phyloP scores from a whole-genome alignment of 2,329 filamentous ascomycete genomes.

The Metarhizium sp. region DNA sequence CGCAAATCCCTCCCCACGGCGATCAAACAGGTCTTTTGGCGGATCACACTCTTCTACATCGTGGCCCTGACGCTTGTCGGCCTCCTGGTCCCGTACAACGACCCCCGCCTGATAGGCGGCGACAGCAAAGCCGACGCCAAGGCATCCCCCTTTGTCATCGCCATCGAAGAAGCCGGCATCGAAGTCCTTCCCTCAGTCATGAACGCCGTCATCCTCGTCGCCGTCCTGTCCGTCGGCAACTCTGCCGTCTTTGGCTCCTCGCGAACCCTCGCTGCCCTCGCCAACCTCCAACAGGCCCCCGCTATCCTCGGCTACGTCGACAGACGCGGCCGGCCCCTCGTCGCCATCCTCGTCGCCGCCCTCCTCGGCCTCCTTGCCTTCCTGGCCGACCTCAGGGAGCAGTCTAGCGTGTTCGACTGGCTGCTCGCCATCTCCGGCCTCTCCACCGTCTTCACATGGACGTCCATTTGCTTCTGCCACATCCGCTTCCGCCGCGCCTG shows the following conservation, averaged over 20 bases:
- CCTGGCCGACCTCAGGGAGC: conserved; percentile 55
- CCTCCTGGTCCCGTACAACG: conserved; percentile 67
- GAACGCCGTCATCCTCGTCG: conserved; percentile 90
- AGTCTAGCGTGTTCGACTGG: conserved; percentile 65
- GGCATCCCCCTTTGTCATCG: conserved; percentile 88
- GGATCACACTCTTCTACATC: conserved; percentile 84
- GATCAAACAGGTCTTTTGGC: conserved; percentile 92
- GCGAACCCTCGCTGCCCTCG: conserved; percentile 79
- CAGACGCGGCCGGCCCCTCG: conserved; percentile 68
- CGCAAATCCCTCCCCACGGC: conserved; percentile 76
- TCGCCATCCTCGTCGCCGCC: conserved; percentile 61
- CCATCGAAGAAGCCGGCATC: conserved; percentile 78
- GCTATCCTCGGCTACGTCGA: conserved; percentile 72
- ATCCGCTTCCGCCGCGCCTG: conserved; percentile 86
- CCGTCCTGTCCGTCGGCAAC: conserved; percentile 85
- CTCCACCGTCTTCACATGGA: conserved; percentile 71
- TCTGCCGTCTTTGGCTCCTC: conserved; percentile 87
- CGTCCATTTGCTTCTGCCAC: conserved; percentile 78
- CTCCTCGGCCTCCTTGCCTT: conserved; percentile 63
- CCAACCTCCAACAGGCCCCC: conserved; percentile 79
- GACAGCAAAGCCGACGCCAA: conserved; percentile 53
- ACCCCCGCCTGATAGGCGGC: conserved; percentile 50
- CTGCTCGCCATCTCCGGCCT: conserved; percentile 66
- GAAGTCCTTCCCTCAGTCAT: conserved; percentile 74
- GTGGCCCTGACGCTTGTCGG: conserved; percentile 74